These are phyloP conservation scores for Xylaria sp. DNA, from an alignment of 2,329 filamentous ascomycete species.

Conservation along the genomic window DNA sequence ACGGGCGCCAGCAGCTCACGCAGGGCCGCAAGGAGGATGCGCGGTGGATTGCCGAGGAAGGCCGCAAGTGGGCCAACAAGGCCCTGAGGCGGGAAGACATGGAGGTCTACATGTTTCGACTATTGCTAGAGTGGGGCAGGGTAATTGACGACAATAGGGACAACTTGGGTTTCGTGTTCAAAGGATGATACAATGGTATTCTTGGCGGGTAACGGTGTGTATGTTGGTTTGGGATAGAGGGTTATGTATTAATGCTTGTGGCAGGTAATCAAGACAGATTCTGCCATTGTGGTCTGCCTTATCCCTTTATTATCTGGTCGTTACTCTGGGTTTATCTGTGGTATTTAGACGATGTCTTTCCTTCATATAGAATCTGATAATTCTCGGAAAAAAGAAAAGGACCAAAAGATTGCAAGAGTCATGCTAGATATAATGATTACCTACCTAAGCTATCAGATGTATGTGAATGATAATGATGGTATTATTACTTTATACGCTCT, in stretches of 20 bases:
- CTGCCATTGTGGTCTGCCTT: neutral
- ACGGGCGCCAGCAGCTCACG: conserved; percentile 51
- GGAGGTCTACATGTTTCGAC: conserved; percentile 78
- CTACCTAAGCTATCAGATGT: no score
- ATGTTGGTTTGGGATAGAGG: neutral
- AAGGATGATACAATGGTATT: neutral
- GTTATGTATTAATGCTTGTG: neutral
- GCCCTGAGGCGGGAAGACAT: conserved; percentile 72
- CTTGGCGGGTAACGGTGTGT: neutral
- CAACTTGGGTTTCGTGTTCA: conserved; percentile 43
- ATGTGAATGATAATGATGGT: no score
- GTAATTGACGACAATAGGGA: conserved; percentile 64
- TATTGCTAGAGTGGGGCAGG: conserved; percentile 77
- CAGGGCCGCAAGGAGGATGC: conserved; percentile 56
- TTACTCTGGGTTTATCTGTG: no score
- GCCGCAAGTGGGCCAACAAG: conserved; percentile 64
- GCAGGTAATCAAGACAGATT: neutral
- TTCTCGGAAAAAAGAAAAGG: no score
- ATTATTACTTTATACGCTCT: neutral
- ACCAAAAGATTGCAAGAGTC: no score
- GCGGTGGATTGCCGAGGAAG: conserved; percentile 66
- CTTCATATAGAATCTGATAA: no score
- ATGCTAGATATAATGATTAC: no score
- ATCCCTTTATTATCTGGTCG: neutral
- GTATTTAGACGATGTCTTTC: no score